A percentile compares a stretch with the other conserved stretches of the same genome.
Conservation (phyloP, 2,329 filamentous ascomycete species). For the Aspergillus fumigatus region DNA sequence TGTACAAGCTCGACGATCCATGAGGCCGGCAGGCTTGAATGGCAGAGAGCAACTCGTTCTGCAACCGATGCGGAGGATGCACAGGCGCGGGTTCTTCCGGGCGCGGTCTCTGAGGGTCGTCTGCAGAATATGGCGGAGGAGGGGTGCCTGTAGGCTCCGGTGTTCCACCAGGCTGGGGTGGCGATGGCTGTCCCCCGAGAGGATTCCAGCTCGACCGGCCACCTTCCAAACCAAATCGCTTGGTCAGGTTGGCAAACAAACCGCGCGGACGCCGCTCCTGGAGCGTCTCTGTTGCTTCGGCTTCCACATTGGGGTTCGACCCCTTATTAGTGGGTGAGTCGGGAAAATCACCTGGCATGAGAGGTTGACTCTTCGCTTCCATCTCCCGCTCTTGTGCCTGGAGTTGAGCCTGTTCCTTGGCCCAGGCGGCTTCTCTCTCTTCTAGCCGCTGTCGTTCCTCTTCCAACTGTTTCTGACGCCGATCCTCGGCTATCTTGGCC, state of each 20-base stretch:
- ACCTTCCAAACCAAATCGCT: constrained; percentile 63
- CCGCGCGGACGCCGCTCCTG: constrained; percentile 48
- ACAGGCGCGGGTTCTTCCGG: constrained; percentile 29
- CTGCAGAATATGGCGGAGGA: constrained; percentile 39
- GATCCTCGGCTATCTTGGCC: constrained; percentile 78
- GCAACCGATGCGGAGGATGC: constrained; percentile 38
- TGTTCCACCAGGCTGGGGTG: constrained; percentile 17
- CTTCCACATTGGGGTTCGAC: constrained; percentile 14
- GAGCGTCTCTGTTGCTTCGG: constrained; percentile 16
- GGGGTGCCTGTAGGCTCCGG: constrained; percentile 19
- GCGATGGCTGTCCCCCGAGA: constrained; percentile 19
- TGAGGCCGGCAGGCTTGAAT: constrained; percentile 74
- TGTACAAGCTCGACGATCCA: constrained; percentile 69
- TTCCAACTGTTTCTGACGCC: constrained; percentile 67
- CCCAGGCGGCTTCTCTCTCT: constrained; percentile 52
- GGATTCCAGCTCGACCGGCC: constrained; percentile 26
- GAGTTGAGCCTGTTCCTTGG: constrained; percentile 35
- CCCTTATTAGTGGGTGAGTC: constrained; percentile 56
- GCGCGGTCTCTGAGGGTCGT: constrained; percentile 30
- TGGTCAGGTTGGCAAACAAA: constrained; percentile 65
- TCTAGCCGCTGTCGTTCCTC: constrained; percentile 66
- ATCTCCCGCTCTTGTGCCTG: constrained; percentile 19
- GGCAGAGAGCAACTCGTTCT: constrained; percentile 62
- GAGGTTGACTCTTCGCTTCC: constrained; percentile 31
- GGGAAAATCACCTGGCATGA: constrained; percentile 72